A percentile compares a stretch with the other conserved stretches of the same genome.
Evolutionary conservation across 2,329 filamentous ascomycete species (phyloP).

Genomic region (Arthrobotrys conoides): DNA sequence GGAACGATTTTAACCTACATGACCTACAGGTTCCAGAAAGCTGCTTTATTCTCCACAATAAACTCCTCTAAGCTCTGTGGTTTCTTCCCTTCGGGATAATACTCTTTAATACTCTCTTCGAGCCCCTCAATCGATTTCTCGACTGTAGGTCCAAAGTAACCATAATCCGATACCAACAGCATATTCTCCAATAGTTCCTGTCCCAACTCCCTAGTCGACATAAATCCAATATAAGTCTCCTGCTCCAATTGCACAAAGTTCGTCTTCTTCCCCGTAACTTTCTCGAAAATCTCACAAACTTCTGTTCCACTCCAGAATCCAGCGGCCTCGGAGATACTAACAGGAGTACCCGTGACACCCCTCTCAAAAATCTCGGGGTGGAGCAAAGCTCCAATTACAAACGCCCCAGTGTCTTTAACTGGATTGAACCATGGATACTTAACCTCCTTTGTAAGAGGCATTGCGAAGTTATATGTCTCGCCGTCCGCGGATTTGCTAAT

Average conservation of each 20-base stretch:
- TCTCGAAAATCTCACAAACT: slow-evolving; percentile 51
- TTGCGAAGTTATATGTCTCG: slow-evolving; percentile 60
- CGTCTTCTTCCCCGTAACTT: slow-evolving; percentile 54
- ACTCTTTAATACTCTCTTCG: slow-evolving; percentile 45
- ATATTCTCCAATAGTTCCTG: slow-evolving; percentile 69
- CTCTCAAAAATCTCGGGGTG: slow-evolving; percentile 59
- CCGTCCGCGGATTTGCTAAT: slow-evolving; percentile 26
- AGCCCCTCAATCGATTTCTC: slow-evolving; percentile 63
- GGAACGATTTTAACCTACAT: too few species aligned
- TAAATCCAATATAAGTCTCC: slow-evolving; percentile 66
- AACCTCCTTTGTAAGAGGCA: slow-evolving; percentile 64
- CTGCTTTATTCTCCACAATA: slow-evolving; percentile 38
- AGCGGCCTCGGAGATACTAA: slow-evolving; percentile 40
- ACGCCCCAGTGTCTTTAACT: slow-evolving; percentile 68
- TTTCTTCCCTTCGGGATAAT: slow-evolving; percentile 12
- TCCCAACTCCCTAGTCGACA: slow-evolving; percentile 64
- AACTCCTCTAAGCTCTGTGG: slow-evolving; percentile 49
- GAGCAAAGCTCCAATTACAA: slow-evolving; percentile 66
- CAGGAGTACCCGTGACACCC: slow-evolving; percentile 28
- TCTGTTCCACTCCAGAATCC: slow-evolving; percentile 48
- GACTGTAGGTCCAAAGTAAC: slow-evolving; percentile 69
- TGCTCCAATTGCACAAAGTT: slow-evolving; percentile 64
- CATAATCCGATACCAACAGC: slow-evolving; percentile 68
- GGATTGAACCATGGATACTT: slow-evolving; percentile 67
- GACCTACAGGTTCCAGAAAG: slow-evolving; percentile 22